Conservation (phyloP, 257 asterid species). For the Solanum pennellii region DNA sequence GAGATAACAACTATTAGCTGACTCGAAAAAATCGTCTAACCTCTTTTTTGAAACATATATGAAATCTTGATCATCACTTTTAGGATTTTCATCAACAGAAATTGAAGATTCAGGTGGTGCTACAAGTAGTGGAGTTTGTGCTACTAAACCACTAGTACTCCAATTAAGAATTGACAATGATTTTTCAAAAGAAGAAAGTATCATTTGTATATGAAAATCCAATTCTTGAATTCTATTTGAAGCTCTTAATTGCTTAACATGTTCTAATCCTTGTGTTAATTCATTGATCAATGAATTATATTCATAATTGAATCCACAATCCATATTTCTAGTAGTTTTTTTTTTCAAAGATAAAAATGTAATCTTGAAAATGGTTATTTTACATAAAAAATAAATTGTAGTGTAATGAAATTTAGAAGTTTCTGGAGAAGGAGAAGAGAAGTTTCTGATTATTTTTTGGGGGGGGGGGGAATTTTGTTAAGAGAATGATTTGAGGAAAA, state of each 20-base stretch:
- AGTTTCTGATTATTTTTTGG: background rate
- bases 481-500: conserved; percentile 4
- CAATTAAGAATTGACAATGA: conserved; percentile 57
- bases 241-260: conserved; percentile 52
- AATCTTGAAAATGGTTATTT: background rate
- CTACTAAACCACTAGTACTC: conserved; percentile 13
- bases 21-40: conserved; percentile 10
- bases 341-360: background rate
- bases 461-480: background rate
- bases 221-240: conserved; percentile 13
- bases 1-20: background rate
- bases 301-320: conserved; percentile 29
- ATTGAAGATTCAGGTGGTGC: conserved; percentile 28
- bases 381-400: background rate
- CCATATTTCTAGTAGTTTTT: conserved; percentile 18
- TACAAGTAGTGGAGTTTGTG: conserved; percentile 10
- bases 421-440: background rate
- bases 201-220: conserved; percentile 51
- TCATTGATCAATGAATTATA: conserved; percentile 41
- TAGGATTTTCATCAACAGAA: conserved; percentile 50
- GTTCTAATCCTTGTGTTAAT: conserved; percentile 69
- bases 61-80: conserved; percentile 22
- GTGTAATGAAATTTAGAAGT: background rate
- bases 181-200: conserved; percentile 65
- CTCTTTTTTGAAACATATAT: conserved; percentile 48